These are phyloP conservation scores for Peterozyma toletana DNA, from an alignment of 805 yeast genomes.

Conservation along the genomic window DNA sequence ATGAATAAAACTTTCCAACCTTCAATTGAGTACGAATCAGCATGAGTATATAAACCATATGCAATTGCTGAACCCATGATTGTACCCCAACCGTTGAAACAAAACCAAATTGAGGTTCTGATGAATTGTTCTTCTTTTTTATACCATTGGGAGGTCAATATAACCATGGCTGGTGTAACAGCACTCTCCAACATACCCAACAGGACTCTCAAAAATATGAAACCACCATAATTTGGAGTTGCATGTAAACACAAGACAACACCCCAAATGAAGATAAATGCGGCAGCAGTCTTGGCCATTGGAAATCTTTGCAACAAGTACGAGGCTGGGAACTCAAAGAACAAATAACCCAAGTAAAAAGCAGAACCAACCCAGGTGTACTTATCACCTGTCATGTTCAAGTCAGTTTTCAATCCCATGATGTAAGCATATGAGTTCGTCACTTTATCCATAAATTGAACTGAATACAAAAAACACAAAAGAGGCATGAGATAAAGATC, in stretches of 20 bases:
- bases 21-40: constrained; percentile 33
- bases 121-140: constrained; percentile 35
- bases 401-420: constrained; percentile 29
- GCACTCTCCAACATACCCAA: constrained; percentile 44
- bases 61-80: constrained; percentile 43
- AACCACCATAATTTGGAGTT: constrained; percentile 31
- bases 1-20: constrained; percentile 55
- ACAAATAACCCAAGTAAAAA: constrained; percentile 28
- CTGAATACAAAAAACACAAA: constrained; percentile 38
- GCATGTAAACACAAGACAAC: constrained; percentile 21
- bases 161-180: constrained; percentile 47
- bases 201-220: constrained; percentile 34
- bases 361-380: constrained; percentile 27
- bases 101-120: constrained; percentile 33
- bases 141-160: constrained; percentile 50
- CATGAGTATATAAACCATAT: constrained; percentile 31
- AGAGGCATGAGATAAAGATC: constrained; percentile 44
- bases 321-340: constrained; percentile 28
- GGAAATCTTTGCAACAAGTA: constrained; percentile 28
- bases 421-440: constrained; percentile 32
- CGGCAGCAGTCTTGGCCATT: constrained; percentile 26
- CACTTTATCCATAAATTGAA: constrained; percentile 53
- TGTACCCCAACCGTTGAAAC: constrained; percentile 32
- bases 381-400: constrained; percentile 26
- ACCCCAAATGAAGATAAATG: constrained; percentile 28